Conservation (phyloP, 208 protist genomes). For the Trypanosoma conorhini region DNA sequence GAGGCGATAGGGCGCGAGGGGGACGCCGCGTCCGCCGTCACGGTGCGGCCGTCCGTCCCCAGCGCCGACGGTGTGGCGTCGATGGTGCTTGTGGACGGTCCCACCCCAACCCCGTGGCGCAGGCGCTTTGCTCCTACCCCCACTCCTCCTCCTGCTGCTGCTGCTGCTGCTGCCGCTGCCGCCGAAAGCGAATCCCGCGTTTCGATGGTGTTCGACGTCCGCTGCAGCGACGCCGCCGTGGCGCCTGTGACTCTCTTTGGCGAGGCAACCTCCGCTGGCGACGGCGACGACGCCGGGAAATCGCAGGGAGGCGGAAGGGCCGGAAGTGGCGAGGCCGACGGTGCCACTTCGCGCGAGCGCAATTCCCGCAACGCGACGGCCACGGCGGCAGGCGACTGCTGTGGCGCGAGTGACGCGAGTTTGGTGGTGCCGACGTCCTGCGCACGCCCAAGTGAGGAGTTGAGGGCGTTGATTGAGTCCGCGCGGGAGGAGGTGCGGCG, state of each 20-base stretch:
- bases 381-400: background rate
- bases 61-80: slow-evolving; percentile 15
- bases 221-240: background rate
- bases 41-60: background rate
- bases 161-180: background rate
- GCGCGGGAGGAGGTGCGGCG: slow-evolving; percentile 68
- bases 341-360: background rate
- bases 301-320: background rate
- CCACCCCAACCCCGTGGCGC: slow-evolving; percentile 51
- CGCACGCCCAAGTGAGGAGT: slow-evolving; percentile 55
- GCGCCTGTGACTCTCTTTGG: background rate
- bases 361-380: background rate
- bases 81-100: slow-evolving; percentile 53
- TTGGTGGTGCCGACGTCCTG: background rate
- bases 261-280: background rate
- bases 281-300: background rate
- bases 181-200: background rate
- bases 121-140: slow-evolving; percentile 22
- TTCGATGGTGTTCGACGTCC: slow-evolving; percentile 6
- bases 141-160: background rate
- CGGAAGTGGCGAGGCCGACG: background rate
- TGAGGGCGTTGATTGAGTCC: slow-evolving; percentile 56
- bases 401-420: background rate
- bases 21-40: background rate
- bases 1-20: background rate